Evolutionary conservation across 2,329 filamentous ascomycete genomes (phyloP).

Genomic region (Leptographium radiaticola): DNA sequence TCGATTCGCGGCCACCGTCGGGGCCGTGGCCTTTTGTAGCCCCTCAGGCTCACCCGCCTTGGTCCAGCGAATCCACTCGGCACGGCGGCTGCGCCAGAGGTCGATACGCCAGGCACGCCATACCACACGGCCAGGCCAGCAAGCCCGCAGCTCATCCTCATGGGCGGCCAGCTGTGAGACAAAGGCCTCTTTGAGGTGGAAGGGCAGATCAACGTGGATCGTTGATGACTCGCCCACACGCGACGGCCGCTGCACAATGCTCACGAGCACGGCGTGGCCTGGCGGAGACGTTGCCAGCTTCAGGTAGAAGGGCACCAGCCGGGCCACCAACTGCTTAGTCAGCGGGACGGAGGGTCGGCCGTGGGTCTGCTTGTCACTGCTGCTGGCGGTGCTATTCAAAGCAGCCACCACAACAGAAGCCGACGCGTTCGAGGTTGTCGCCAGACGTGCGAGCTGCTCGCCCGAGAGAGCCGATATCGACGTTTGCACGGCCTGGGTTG

Average conservation of each 20-base stretch:
- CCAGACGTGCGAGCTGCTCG: constrained; percentile 48
- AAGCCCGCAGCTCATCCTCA: constrained; percentile 36
- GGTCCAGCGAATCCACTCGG: constrained; percentile 44
- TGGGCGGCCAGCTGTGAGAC: constrained; percentile 33
- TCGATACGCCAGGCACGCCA: constrained; percentile 48
- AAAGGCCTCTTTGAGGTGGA: constrained; percentile 44
- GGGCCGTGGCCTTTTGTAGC: constrained; percentile 22
- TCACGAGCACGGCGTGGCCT: constrained; percentile 38
- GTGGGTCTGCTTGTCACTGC: constrained; percentile 20
- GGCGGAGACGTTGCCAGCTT: constrained; percentile 35
- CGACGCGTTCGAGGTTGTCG: constrained; percentile 38
- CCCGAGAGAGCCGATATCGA: constrained; percentile 48
- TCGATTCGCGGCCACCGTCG: constrained; percentile 1
- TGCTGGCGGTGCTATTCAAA: constrained; percentile 29
- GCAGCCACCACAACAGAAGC: constrained; percentile 37
- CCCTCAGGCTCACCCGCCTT: constrained; percentile 33
- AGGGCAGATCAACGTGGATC: constrained; percentile 26
- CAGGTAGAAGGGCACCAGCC: constrained; percentile 29
- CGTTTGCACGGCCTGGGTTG: constrained; percentile 59
- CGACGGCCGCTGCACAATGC: constrained; percentile 35
- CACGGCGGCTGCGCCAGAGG: constrained; percentile 37
- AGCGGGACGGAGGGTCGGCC: constrained; percentile 18
- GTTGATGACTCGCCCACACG: constrained; percentile 12
- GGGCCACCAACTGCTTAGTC: constrained; percentile 40
- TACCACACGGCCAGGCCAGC: constrained; percentile 40